These are phyloP conservation scores for Hymenotorrendiella dingleyae DNA, from an alignment of 2,329 filamentous ascomycete genomes.

Conservation along the genomic window DNA sequence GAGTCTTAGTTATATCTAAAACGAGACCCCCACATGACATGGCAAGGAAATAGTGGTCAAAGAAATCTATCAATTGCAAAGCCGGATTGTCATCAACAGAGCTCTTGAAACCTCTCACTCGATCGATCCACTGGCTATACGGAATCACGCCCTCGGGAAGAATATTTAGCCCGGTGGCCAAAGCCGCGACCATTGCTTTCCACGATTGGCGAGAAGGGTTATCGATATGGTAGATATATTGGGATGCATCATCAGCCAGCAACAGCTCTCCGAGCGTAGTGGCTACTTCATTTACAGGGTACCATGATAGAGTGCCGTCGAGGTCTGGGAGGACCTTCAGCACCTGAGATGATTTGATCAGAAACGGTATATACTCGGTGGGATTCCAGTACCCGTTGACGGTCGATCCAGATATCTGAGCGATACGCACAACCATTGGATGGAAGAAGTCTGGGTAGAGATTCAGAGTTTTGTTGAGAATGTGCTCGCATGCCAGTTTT, in stretches of 20 bases:
- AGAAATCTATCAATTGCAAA: conserved; percentile 29
- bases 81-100: conserved; percentile 30
- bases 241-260: conserved; percentile 13
- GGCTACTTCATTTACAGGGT: conserved; percentile 39
- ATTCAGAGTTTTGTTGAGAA: conserved; percentile 43
- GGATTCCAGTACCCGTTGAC: conserved; percentile 49
- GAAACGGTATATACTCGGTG: conserved; percentile 43
- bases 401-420: conserved; percentile 47
- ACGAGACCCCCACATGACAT: conserved; percentile 42
- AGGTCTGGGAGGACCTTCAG: conserved; percentile 38
- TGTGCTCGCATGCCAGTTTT: conserved; percentile 44
- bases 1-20: conserved; percentile 32
- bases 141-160: conserved; percentile 29
- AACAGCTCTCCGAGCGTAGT: conserved; percentile 32
- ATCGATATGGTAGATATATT: conserved; percentile 40
- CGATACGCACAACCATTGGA: conserved; percentile 39
- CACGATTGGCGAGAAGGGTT: conserved; percentile 39
- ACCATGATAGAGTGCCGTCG: conserved; percentile 38
- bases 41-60: conserved; percentile 32
- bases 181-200: conserved; percentile 31
- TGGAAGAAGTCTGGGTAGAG: conserved; percentile 38
- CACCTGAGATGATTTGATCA: conserved; percentile 45
- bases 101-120: neutral
- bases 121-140: conserved; percentile 35
- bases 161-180: conserved; percentile 33